Evolutionary conservation across 331 rosid genomes (phyloP), one percentile per base, ranked within the genome.

Genomic region (Pyrus hybrid): DNA sequence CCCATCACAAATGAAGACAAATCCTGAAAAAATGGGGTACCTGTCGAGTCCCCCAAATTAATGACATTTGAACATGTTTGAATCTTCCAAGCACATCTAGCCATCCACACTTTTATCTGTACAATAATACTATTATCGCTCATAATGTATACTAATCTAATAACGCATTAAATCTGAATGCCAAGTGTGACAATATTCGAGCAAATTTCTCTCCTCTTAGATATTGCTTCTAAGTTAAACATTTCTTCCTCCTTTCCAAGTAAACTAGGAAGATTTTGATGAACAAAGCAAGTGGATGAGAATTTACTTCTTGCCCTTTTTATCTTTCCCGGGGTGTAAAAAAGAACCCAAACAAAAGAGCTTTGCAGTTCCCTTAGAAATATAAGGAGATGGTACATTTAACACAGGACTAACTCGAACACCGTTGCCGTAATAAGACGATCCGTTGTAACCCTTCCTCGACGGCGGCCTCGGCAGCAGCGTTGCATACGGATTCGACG

Each of bases 301-400:
- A 16, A 11, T 41, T 11, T 26, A 26, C 29, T 26, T n/a, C n/a
- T 84, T 90, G 76, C 69, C 82, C 84, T 80, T 90, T 80, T 83
- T 88, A 22, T 75, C 90, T 81, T 86, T 87, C 30, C 89, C 93
- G 76, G 76, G 86, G 41, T 88, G 76, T 21, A 92, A 79, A 80
- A 92, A 62, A 3, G 95, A 92, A 53, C 96, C 88, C 71, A 95
- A 87, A 53, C 89, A 87, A 47, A 92, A 90, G 60, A 95, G 80
- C 76, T 83, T 88, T 25, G 89, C 77, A 74, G 88, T 76, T 30
- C 89, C 94, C 80, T 85, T 94, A 35, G 95, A 74, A 80, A 91
- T 89, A 75, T 77, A 86, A 70, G 96, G 96, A 80, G 92, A 88
- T 71, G 96, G 98, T 25, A 92, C 84, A 53, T 95, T 92, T 22